Percentiles rank a stretch among this genome's conserved stretches.
phyloP scores from a whole-genome alignment of 2,329 filamentous ascomycete genomes.

The Alternaria postmessia region DNA sequence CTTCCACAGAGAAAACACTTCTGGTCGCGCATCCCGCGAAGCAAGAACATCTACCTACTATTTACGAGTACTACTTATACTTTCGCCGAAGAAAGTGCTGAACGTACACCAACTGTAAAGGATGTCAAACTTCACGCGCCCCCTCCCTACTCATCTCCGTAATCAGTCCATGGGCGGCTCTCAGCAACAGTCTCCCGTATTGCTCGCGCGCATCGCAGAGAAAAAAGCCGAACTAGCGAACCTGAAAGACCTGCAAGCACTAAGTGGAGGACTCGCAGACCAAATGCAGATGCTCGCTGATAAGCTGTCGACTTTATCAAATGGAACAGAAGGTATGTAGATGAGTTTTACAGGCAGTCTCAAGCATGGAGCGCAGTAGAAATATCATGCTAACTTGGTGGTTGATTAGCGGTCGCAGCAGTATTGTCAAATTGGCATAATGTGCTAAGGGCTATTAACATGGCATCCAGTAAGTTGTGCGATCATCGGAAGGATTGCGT shows the following conservation, averaged over 20 bases:
- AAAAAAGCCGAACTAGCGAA: conserved; percentile 85
- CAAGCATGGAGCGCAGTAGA: neutral
- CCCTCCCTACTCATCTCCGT: conserved; percentile 71
- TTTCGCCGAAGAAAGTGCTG: conserved; percentile 1
- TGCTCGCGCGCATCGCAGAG: conserved; percentile 80
- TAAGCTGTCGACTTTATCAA: conserved; percentile 78
- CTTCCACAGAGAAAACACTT: no score
- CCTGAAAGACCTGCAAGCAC: conserved; percentile 77
- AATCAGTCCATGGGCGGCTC: conserved; percentile 50
- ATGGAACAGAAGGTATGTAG: conserved; percentile 77
- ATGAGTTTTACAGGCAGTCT: neutral
- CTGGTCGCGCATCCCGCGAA: neutral
- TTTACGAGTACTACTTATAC: neutral
- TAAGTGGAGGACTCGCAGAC: conserved; percentile 78
- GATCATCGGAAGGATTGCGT: neutral
- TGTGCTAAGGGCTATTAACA: conserved; percentile 82
- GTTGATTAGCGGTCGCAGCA: conserved; percentile 73
- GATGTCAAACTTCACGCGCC: conserved; percentile 54
- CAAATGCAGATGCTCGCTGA: conserved; percentile 85
- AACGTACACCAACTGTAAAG: neutral
- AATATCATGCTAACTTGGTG: conserved; percentile 30
- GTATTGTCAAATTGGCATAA: conserved; percentile 90
- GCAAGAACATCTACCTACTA: neutral
- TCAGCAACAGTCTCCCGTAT: conserved; percentile 70
- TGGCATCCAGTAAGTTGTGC: conserved; percentile 75